These are phyloP conservation scores for Sporothrix protearum DNA, from an alignment of 2,329 filamentous ascomycete species.

Conservation along the genomic window DNA sequence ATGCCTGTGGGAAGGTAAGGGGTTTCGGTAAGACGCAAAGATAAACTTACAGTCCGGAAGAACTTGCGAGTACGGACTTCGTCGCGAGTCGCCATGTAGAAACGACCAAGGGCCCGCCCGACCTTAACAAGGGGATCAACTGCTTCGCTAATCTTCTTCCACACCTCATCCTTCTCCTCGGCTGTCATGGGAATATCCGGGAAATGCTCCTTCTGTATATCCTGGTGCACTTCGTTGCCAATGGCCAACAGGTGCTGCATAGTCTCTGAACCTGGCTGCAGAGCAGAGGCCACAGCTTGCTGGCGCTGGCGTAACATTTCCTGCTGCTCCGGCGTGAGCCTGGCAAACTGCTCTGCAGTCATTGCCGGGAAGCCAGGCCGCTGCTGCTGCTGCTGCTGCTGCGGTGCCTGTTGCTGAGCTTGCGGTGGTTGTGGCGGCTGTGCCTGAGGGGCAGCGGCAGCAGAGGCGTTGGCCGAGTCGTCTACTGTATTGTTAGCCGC, in stretches of 20 bases:
- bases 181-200: slow-evolving; percentile 47
- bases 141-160: slow-evolving; percentile 43
- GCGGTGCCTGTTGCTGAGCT: slow-evolving; percentile 28
- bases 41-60: slow-evolving; percentile 50
- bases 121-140: slow-evolving; percentile 45
- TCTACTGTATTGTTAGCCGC: slow-evolving; percentile 9
- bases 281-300: slow-evolving; percentile 29
- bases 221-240: slow-evolving; percentile 36
- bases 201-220: slow-evolving; percentile 41
- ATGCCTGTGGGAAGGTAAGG: neutral
- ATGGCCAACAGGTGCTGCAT: slow-evolving; percentile 35
- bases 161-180: slow-evolving; percentile 45
- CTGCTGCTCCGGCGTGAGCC: slow-evolving; percentile 43
- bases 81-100: slow-evolving; percentile 41
- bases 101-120: slow-evolving; percentile 41
- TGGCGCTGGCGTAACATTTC: slow-evolving; percentile 31
- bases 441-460: neutral
- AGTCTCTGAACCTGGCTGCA: slow-evolving; percentile 39
- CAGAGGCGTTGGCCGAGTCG: slow-evolving; percentile 4
- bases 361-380: slow-evolving; percentile 32
- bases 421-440: slow-evolving; percentile 22
- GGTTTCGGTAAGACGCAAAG: no score
- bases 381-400: slow-evolving; percentile 29
- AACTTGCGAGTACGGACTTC: slow-evolving; percentile 50
- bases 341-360: slow-evolving; percentile 41